Base-by-base conservation (phyloP, 345 rosid species). In the Gossypium australe region DNA sequence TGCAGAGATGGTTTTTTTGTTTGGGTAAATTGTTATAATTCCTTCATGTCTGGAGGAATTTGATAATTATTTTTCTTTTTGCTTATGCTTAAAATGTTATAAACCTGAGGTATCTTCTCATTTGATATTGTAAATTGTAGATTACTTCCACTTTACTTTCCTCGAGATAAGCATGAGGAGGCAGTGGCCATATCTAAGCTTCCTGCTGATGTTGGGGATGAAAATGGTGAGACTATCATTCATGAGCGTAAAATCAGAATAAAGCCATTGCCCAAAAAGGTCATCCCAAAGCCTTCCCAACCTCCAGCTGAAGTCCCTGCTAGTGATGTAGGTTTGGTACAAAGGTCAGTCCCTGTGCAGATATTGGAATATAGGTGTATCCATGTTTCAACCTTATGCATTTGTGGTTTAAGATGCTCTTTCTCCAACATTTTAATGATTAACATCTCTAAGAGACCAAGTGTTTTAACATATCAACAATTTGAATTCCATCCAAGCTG, bases 211-310 rank as follows among this genome's bases (percentile, higher is more conserved):
- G 91, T 90, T 75, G 97, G 99, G 79, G 99, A 95, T 86, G 99
- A 95, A 76, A 95, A 95, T 84, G 99, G 99, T 45, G 99, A 92
- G 84, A 90, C 99, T 11, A 84, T 85, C 74, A 89, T 91, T 75
- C 97, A 91, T 82, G 99, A 95, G 81, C 98, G 99, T 75, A 91
- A 91, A 80, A 95, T 95, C 77, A 87, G 98, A 87, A 95, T 95
- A 88, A 86, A 88, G 84, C 89, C 97, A 11, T 83, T 95, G 80
- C 99, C 99, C 49, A 89, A 93, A 80, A 92, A 92, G 85, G 74
- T 80, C 64, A 52, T 63, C 48, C 60, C 86, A 60, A 90, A 79
- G 77, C 87, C 89, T 79, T 82, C 90, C 70, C 88, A 80, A 82
- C 80, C 86, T 71, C 87, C 87, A 48, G 86, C 70, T 24, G 92